Conservation (phyloP, 345 rosid genomes). For the Capsella bursapastoris region DNA sequence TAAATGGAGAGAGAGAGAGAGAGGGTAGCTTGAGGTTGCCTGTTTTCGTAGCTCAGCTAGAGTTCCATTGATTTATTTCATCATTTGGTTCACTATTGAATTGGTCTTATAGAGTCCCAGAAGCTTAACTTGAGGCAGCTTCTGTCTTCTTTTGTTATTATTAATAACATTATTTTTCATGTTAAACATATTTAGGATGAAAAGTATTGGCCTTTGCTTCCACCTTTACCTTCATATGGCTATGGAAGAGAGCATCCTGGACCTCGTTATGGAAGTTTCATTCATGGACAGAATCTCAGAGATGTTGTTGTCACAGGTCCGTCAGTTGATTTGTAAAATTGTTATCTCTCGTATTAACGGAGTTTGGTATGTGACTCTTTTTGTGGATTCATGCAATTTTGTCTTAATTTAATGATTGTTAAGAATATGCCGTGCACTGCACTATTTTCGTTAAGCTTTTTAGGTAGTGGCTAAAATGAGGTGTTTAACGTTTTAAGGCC, state of each 20-base stretch:
- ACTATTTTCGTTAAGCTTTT: not conserved
- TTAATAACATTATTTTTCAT: not conserved
- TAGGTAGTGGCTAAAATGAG: not conserved
- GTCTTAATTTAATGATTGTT: not conserved
- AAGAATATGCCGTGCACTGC: too few relatives aligned
- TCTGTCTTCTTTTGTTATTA: not conserved
- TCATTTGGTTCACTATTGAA: not conserved
- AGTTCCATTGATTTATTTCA: not conserved
- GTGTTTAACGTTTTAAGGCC: not conserved
- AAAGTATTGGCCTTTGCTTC: slow-evolving; percentile 67
- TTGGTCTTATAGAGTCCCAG: slow-evolving; percentile 4
- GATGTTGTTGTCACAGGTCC: slow-evolving; percentile 71
- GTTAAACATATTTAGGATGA: slow-evolving; percentile 50
- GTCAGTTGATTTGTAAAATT: slow-evolving; percentile 25
- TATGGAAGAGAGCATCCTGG: slow-evolving; percentile 74
- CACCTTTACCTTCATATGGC: slow-evolving; percentile 75
- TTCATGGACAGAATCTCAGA: slow-evolving; percentile 73
- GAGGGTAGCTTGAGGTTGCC: slow-evolving; percentile 1
- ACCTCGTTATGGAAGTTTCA: slow-evolving; percentile 73
- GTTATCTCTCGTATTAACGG: not conserved
- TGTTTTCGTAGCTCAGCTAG: not conserved
- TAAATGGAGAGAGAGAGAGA: slow-evolving; percentile 1
- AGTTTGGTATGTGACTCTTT: slow-evolving; percentile 10
- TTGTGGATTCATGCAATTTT: not conserved
- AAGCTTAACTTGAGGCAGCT: not conserved